Evolutionary conservation across 257 asterid genomes (phyloP).

Genomic region (Paulownia fortunei): DNA sequence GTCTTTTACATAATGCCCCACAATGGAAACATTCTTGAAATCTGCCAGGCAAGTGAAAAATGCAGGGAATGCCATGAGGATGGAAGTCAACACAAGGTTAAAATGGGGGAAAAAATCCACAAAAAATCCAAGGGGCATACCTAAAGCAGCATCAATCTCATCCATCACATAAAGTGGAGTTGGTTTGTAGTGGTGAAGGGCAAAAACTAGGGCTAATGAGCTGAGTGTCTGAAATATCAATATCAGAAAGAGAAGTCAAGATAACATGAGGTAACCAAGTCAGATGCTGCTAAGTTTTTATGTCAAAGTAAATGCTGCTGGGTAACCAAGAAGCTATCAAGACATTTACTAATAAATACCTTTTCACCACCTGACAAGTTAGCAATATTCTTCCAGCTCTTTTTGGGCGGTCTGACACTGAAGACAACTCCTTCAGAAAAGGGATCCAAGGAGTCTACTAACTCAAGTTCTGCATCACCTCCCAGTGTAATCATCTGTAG

Average conservation of each 20-base stretch:
- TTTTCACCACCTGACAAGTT: slow-evolving; percentile 99
- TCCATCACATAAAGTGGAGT: slow-evolving; percentile 99
- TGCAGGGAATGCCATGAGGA: not conserved
- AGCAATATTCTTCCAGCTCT: slow-evolving; percentile 99
- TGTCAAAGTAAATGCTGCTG: not conserved
- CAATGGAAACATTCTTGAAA: slow-evolving; percentile 97
- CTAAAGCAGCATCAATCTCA: slow-evolving; percentile 97
- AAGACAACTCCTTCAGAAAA: slow-evolving; percentile 98
- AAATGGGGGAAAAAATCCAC: not conserved
- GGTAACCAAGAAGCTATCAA: not conserved
- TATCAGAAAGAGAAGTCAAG: slow-evolving; percentile 1
- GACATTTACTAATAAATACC: slow-evolving; percentile 45
- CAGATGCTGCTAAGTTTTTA: not conserved
- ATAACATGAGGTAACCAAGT: not conserved
- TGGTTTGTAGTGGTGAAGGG: slow-evolving; percentile 98
- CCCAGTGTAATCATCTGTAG: slow-evolving; percentile 96
- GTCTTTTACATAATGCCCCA: slow-evolving; percentile 98
- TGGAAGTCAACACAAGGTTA: not conserved
- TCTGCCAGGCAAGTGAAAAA: slow-evolving; percentile 45
- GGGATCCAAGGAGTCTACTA: slow-evolving; percentile 97
- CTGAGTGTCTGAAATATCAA: slow-evolving; percentile 79
- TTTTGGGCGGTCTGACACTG: slow-evolving; percentile 97
- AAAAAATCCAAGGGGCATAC: slow-evolving; percentile 38
- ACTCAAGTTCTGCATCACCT: slow-evolving; percentile 97
- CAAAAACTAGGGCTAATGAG: slow-evolving; percentile 96